phyloP scores from a whole-genome alignment of 2,329 filamentous ascomycete genomes.

The Calonectria henricotiae region DNA sequence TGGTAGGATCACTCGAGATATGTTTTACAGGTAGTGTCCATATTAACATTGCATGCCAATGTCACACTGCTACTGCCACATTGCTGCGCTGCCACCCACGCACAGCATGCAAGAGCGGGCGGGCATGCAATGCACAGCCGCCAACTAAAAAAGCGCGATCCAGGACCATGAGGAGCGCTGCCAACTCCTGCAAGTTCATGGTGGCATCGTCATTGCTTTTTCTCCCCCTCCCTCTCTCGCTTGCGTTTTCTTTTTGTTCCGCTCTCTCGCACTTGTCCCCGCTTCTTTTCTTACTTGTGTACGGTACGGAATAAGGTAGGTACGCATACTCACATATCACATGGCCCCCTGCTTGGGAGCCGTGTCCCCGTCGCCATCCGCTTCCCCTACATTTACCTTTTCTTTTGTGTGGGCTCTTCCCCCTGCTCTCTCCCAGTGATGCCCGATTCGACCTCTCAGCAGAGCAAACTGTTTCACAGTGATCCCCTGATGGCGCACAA shows the following conservation, averaged over 20 bases:
- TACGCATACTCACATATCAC: conserved; percentile 10
- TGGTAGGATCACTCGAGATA: not conserved
- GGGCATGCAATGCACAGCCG: conserved; percentile 22
- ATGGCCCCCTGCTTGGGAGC: conserved; percentile 9
- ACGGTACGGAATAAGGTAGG: no score
- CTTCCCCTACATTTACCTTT: not conserved
- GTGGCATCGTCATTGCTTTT: not conserved
- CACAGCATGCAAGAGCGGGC: conserved; percentile 6
- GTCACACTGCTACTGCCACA: conserved; percentile 9
- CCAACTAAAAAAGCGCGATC: not conserved
- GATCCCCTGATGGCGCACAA: conserved; percentile 14
- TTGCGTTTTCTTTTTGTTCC: not conserved
- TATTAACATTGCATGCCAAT: conserved; percentile 5
- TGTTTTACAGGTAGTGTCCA: not conserved
- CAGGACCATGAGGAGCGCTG: not conserved
- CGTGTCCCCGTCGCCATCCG: conserved; percentile 1
- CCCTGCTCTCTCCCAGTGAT: not conserved
- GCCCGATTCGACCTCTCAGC: conserved; percentile 6
- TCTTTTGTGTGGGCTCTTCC: not conserved
- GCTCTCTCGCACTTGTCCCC: not conserved
- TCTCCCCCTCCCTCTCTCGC: not conserved
- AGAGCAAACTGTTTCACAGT: conserved; percentile 11
- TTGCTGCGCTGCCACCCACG: not conserved
- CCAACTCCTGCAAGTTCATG: conserved; percentile 24
- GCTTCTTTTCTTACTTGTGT: not conserved